phyloP scores from a whole-genome alignment of 495 filamentous ascomycete species.

The Neurospora tetraspora region DNA sequence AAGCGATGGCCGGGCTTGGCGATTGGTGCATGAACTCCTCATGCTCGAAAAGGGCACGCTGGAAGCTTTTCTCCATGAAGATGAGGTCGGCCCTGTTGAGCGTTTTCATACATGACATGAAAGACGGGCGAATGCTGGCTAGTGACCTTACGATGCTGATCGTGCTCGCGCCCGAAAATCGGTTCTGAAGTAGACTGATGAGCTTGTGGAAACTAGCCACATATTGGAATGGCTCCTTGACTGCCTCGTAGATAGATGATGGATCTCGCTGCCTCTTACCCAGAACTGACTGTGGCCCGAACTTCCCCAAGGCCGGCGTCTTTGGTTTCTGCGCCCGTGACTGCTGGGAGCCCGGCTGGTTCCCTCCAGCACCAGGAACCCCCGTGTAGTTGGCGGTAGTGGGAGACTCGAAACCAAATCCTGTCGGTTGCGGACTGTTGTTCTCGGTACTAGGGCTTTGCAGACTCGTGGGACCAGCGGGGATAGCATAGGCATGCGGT shows the following conservation, averaged over 20 bases:
- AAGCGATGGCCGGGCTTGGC: constrained; percentile 84
- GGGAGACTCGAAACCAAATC: constrained; percentile 35
- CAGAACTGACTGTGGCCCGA: constrained; percentile 40
- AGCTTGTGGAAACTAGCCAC: constrained; percentile 82
- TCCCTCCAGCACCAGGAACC: constrained; percentile 9
- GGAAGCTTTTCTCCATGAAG: constrained; percentile 96
- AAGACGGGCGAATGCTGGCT: constrained; percentile 80
- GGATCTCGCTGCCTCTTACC: constrained; percentile 54
- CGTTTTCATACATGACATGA: constrained; percentile 78
- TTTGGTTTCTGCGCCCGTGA: constrained; percentile 26
- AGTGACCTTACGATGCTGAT: constrained; percentile 77
- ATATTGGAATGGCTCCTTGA: constrained; percentile 85
- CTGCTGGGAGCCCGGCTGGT: constrained; percentile 17
- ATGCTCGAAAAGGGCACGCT: constrained; percentile 83
- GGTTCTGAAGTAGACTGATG: constrained; percentile 66
- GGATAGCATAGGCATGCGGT: constrained; percentile 40
- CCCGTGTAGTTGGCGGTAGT: constrained; percentile 31
- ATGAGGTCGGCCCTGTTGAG: constrained; percentile 79
- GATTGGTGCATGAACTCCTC: constrained; percentile 82
- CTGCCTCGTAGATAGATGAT: constrained; percentile 75
- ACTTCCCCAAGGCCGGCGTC: constrained; percentile 27
- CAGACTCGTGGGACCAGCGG: constrained; percentile 37
- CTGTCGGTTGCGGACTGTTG: constrained; percentile 37
- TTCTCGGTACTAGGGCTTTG: constrained; percentile 42
- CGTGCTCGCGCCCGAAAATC: constrained; percentile 59